Conservation (phyloP, 331 rosid genomes). For the Prunus yedoensis region DNA sequence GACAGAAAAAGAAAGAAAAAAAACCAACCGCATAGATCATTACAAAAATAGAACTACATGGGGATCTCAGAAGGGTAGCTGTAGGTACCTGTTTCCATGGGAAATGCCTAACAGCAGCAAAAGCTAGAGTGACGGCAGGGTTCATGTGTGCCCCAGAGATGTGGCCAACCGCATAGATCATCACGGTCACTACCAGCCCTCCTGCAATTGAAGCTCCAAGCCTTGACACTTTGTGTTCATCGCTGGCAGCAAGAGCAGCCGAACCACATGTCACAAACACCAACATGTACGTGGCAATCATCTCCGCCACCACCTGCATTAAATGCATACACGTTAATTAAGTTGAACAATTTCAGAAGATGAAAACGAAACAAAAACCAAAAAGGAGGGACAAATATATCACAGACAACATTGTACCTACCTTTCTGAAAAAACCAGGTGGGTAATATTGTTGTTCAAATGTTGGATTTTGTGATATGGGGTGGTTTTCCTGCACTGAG, state of each 20-base stretch:
- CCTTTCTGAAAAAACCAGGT: slow-evolving; percentile 58
- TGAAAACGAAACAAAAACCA: neutral
- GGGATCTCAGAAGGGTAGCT: neutral
- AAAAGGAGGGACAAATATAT: no score
- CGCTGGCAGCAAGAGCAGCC: slow-evolving; percentile 50
- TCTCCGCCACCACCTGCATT: slow-evolving; percentile 70
- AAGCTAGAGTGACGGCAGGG: slow-evolving; percentile 82
- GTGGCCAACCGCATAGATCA: slow-evolving; percentile 87
- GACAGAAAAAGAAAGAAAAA: neutral
- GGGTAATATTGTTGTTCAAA: slow-evolving; percentile 36
- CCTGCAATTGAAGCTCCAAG: slow-evolving; percentile 74
- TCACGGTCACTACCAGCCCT: slow-evolving; percentile 66
- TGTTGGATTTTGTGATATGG: slow-evolving; percentile 2
- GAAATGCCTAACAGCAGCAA: slow-evolving; percentile 57
- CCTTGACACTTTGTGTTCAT: slow-evolving; percentile 53
- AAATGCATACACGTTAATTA: neutral
- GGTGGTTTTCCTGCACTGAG: neutral
- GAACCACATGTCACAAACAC: slow-evolving; percentile 77
- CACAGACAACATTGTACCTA: neutral
- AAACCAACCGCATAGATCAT: no score
- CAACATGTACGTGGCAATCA: slow-evolving; percentile 60
- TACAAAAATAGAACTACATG: neutral
- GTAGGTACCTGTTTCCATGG: slow-evolving; percentile 72
- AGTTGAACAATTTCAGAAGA: neutral
- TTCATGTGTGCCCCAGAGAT: slow-evolving; percentile 91